Base-by-base conservation (phyloP, 2,329 filamentous ascomycete genomes). In the Beauveria caledonica region DNA sequence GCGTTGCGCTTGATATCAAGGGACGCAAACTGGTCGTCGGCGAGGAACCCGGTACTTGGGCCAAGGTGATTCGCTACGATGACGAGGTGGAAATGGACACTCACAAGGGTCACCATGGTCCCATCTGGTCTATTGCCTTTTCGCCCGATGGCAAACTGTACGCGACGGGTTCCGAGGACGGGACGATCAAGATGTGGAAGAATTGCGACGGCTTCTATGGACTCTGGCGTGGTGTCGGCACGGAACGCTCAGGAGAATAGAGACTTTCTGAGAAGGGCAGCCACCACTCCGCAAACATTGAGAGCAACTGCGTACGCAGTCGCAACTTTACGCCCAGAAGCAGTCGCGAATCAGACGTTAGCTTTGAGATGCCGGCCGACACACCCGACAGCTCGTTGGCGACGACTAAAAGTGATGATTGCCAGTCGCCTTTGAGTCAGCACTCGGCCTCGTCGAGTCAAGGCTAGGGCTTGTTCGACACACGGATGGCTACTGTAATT, bases 111-210 rank as follows among this genome's bases (percentile, higher is more conserved):
- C 94, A 99, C 67, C 94, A 99, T 69, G 94, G 94, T 1, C 93
- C 93, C 1, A 94, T 99, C 63, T 99, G 94, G 94, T 96, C 92
- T 6, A 86, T 95, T 62, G 88, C 88, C 60, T 99, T 96, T 74
- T 94, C 92, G 0, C 94, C 94, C 0, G 94, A 99, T 69, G 92
- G 92, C 51, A 97, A 96, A 71, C 78, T 99, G 8, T 99, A 97
- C 71, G 94, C 92, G 1, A 99, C 94, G 1, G 94, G 90, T 33
- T 97, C 92, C 53, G 94, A 99, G 72, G 94, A 99, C 69, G 94
- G 94, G 45, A 99, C 94, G 0, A 95, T 99, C 73, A 99, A 99
- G 77, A 80, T 99, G 78, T 87, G 85, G 85, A 87, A 87, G 76
- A 87, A 87, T 64, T 87, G 84, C 62, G 82, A 85, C 6, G 85